Evolutionary conservation across 768 basidiomycete species (phyloP), one percentile per base, ranked within the genome.

Genomic region (Lentinula guzmanii): DNA sequence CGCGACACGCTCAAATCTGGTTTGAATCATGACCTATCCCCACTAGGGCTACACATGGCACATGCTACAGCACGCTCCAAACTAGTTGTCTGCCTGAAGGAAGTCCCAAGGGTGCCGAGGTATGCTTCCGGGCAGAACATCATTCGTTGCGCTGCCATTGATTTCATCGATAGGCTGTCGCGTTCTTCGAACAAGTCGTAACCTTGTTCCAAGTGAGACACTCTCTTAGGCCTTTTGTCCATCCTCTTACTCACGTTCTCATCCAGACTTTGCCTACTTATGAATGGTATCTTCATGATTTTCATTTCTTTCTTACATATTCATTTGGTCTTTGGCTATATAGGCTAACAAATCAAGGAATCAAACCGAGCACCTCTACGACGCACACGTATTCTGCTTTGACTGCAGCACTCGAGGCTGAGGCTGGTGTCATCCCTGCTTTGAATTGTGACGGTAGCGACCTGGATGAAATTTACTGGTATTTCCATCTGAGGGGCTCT

Each of bases 401-500:
- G 52, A 77, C 77, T 10, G 68, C 77, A 39, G 89, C 87, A 2
- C 74, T 91, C 50, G 76, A 81, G 70, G 60, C 73, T 9, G 84
- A 78, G 33, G 82, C 81, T 5, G 85, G 82, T 33, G 87, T 83
- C 43, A 58, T 60, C 70, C 85, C 85, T 1, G 67, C 73, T 4
- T 67, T 87, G 13, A 71, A 77, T 62, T 87, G 85, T 70, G 58
- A 70, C 5, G 67, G 70, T 11, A 68, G 67, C 24, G 70, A 50
- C 56, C 65, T 86, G 54, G 75, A 72, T 61, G 65, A 73, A 37
- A 82, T 88, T 54, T 79, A 77, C 60, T 89, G 81, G 79, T 56
- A 87, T 70, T 86, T 85, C 74, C 79, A 89, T 66, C 61, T 87
- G 61, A 72, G 77, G 66, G 88, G 89, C 42, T 87, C 86, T n/a